Conservation (phyloP, 352 stramenopile genomes). For the Globisporangium cystogenes region DNA sequence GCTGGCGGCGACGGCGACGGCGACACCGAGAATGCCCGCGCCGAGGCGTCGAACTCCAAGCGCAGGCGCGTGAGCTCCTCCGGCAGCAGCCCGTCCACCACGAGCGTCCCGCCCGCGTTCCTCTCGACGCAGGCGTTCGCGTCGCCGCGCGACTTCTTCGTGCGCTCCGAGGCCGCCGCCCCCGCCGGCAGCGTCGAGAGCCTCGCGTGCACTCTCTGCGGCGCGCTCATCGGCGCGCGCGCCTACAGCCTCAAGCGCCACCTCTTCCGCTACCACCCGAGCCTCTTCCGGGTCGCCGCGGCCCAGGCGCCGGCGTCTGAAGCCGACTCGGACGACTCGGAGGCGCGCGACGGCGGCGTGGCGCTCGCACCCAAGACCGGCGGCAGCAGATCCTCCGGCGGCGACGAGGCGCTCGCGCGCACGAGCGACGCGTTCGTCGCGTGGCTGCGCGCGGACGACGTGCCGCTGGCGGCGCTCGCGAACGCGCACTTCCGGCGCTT, state of each 20-base stretch:
- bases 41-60: not conserved
- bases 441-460: conserved; percentile 38
- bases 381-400: not conserved
- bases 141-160: conserved; percentile 42
- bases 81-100: not conserved
- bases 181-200: conserved; percentile 11
- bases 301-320: not conserved
- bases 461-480: conserved; percentile 36
- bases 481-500: conserved; percentile 33
- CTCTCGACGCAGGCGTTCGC: conserved; percentile 35
- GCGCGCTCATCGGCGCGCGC: conserved; percentile 35
- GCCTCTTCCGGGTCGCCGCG: conserved; percentile 25
- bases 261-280: conserved; percentile 34
- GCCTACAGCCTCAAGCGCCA: conserved; percentile 46
- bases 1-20: not conserved
- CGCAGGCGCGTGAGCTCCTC: not conserved
- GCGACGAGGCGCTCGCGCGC: not conserved
- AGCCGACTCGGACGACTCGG: not conserved
- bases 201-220: conserved; percentile 42
- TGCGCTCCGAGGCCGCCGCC: conserved; percentile 7
- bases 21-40: not conserved
- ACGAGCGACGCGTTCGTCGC: conserved; percentile 32
- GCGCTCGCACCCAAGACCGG: not conserved
- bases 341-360: not conserved
- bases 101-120: conserved; percentile 38